Evolutionary conservation across 2,329 filamentous ascomycete genomes (phyloP), one percentile per base, ranked within the genome.

Genomic region (Thermomyces lanuginosus): DNA sequence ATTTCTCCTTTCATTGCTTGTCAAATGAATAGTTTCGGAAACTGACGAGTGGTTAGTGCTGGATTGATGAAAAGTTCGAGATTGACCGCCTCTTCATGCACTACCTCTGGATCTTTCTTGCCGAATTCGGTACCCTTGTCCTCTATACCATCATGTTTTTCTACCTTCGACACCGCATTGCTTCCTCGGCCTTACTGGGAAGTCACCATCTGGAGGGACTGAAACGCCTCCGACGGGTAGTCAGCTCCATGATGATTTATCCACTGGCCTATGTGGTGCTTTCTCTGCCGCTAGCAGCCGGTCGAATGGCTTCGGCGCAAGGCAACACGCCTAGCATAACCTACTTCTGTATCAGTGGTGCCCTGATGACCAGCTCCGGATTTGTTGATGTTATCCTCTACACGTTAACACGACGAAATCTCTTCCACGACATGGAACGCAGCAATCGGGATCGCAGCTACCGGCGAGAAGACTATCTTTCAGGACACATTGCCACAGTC

Each of bases 271-370:
- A 79, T 42, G 66, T 66, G 3, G 49, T 73, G 8, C 37, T 69
- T 22, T 77, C 74, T 29, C 59, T 82, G 12, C 75, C 76, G 1
- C 58, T 68, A 7, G 72, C 69, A 3, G 55, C 53, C 2, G 55
- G 53, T 18, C 53, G 55, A 22, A 58, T 59, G 55, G 46, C 51
- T 10, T 48, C 46, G 4, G 51, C 48, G 5, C 42, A 46, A 23
- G 45, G 48, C 10, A 28, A 44, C 7, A 37, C 32, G 1, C 47
- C 53, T 0, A 49, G 39, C 16, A 28, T 52, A 3, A 53, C 55
- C n/a, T 60, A 61, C 34, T 58, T 66, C 27, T 64, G 60, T 37
- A 50, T 63, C 12, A 58, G 63, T 0, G 68, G 64, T 17, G 57
- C 64, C 4, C 51, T 72, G 37, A 66, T 72, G 31, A 64, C 65